Percentiles rank a stretch among this genome's conserved stretches.
Evolutionary conservation across 129 eudicot species (phyloP).

Genomic region (Oenanthe sinensis): DNA sequence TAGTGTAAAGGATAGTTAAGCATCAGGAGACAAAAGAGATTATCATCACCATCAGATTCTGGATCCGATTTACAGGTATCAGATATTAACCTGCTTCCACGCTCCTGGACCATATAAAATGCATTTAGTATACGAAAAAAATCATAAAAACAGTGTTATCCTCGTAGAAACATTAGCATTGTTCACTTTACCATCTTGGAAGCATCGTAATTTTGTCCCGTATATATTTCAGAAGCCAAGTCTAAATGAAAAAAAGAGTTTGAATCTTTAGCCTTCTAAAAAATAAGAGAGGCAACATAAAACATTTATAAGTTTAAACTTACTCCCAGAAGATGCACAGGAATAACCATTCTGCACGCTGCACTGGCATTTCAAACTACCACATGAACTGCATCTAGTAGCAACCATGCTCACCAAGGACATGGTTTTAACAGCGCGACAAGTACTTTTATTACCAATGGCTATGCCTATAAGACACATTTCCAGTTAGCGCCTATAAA

Average conservation of each 20-base stretch:
- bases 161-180: not conserved
- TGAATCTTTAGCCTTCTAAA: not conserved
- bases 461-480: constrained; percentile 27
- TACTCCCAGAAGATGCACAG: constrained; percentile 20
- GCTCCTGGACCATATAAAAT: constrained; percentile 13
- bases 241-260: constrained; percentile 14
- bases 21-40: not conserved
- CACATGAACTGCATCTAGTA: constrained; percentile 20
- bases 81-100: not conserved
- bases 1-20: not conserved
- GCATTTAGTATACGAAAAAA: not conserved
- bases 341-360: constrained; percentile 9
- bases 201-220: constrained; percentile 13
- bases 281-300: not conserved
- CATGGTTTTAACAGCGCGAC: constrained; percentile 16
- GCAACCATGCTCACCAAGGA: not conserved
- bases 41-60: constrained; percentile 35
- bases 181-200: constrained; percentile 16
- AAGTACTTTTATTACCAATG: constrained; percentile 20
- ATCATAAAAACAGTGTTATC: not conserved
- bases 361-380: constrained; percentile 22
- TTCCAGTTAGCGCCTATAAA: constrained; percentile 21
- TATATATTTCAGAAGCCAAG: constrained; percentile 26
- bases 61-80: constrained; percentile 15
- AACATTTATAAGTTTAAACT: constrained; percentile 4